A percentile compares a stretch with the other conserved stretches of the same genome.
These are phyloP conservation scores for Apiotrichum montevideense DNA, from an alignment of 1,284 basidiomycete species.

Conservation along the genomic window DNA sequence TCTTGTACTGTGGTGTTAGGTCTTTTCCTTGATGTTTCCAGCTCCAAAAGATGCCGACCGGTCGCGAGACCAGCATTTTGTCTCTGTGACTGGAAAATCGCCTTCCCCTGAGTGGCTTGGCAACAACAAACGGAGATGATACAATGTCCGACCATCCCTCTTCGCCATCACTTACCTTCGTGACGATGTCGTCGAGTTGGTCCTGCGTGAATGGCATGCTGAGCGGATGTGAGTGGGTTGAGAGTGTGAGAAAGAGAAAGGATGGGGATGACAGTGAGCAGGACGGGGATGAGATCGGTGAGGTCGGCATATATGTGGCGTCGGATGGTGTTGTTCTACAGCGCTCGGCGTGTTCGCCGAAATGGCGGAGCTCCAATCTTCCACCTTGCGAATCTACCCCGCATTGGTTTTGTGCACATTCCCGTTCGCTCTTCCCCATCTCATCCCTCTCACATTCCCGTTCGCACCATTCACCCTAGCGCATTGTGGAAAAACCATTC, in stretches of 20 bases:
- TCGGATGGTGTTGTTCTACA: background rate
- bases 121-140: background rate
- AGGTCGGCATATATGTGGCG: background rate
- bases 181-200: slow-evolving; percentile 19
- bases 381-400: no score
- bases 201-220: slow-evolving; percentile 17
- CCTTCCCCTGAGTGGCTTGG: background rate
- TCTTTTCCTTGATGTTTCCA: background rate
- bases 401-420: no score
- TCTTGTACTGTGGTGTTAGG: slow-evolving; percentile 51
- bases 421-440: no score
- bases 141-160: background rate
- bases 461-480: no score
- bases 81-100: background rate
- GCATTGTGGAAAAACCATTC: no score
- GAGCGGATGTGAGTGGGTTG: background rate
- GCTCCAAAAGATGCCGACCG: background rate
- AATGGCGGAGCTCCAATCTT: no score
- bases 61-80: no score
- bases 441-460: no score
- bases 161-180: slow-evolving; percentile 9
- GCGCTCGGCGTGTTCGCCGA: no score
- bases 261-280: background rate
- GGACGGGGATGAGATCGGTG: background rate
- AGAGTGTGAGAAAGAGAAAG: background rate